A percentile compares a stretch with the other conserved stretches of the same genome.
Evolutionary conservation across 2,329 filamentous ascomycete species (phyloP).

Genomic region (Stemphylium vesicarium): DNA sequence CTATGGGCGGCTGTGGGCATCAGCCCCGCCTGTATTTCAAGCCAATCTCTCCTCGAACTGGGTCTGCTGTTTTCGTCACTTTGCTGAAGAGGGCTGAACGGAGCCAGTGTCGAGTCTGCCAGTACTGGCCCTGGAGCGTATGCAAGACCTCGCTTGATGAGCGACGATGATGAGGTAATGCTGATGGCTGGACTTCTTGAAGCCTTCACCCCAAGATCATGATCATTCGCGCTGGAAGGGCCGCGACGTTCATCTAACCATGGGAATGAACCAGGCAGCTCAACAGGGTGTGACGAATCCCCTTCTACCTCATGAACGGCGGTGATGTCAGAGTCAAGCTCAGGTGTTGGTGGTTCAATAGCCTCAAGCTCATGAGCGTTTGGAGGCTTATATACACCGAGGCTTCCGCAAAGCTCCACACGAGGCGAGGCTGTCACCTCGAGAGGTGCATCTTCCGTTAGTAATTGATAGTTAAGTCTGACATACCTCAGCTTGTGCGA

Average conservation of each 20-base stretch:
- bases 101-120: slow-evolving; percentile 19
- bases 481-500: slow-evolving; percentile 60
- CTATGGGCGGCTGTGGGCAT: slow-evolving; percentile 6
- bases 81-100: slow-evolving; percentile 19
- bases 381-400: slow-evolving; percentile 22
- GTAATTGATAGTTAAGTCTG: slow-evolving; percentile 61
- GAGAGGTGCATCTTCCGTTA: slow-evolving; percentile 54
- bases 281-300: slow-evolving; percentile 33
- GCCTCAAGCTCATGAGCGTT: slow-evolving; percentile 39
- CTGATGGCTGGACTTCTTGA: slow-evolving; percentile 22
- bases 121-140: slow-evolving; percentile 56
- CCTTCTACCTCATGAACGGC: slow-evolving; percentile 34
- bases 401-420: slow-evolving; percentile 35
- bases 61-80: slow-evolving; percentile 12
- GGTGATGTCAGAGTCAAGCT: slow-evolving; percentile 31
- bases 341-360: slow-evolving; percentile 15
- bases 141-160: slow-evolving; percentile 50
- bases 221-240: neutral
- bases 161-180: slow-evolving; percentile 42
- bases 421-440: slow-evolving; percentile 25
- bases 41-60: neutral
- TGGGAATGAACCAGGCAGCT: slow-evolving; percentile 31
- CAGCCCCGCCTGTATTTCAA: neutral
- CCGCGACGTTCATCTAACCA: neutral
- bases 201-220: neutral